Percentiles rank a stretch among this genome's conserved stretches.
These are phyloP conservation scores for Gaertneriomyces sp. DNA, from an alignment of 192 early-diverging fungal genomes.

Conservation along the genomic window DNA sequence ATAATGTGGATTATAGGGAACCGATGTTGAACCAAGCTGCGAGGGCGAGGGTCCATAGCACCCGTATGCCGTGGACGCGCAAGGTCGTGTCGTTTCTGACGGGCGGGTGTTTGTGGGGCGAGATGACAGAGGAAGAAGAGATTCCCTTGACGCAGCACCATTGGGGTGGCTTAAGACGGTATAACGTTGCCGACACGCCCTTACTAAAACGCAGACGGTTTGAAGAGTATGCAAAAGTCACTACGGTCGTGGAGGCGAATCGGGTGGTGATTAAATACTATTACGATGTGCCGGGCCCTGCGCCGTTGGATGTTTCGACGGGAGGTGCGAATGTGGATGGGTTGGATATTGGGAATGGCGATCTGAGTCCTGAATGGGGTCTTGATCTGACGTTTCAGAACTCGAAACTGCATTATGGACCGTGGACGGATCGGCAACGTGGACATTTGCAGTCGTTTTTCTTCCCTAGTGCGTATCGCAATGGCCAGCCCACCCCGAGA, in stretches of 20 bases:
- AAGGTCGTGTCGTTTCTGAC: slow-evolving; percentile 12
- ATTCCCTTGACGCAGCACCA: slow-evolving; percentile 25
- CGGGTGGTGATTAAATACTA: slow-evolving; percentile 59
- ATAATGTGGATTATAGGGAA: slow-evolving; percentile 65
- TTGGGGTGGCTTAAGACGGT: slow-evolving; percentile 64
- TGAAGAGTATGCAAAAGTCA: slow-evolving; percentile 67
- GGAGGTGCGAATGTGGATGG: slow-evolving; percentile 4
- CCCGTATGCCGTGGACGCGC: neutral
- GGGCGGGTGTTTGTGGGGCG: slow-evolving; percentile 23
- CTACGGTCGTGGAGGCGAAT: slow-evolving; percentile 56
- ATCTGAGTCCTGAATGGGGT: slow-evolving; percentile 67
- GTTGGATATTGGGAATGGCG: slow-evolving; percentile 34
- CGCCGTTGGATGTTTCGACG: neutral
- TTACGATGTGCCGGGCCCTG: slow-evolving; percentile 62
- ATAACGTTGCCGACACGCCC: slow-evolving; percentile 42
- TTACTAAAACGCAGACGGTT: slow-evolving; percentile 10
- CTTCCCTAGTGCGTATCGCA: slow-evolving; percentile 67
- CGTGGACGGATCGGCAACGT: slow-evolving; percentile 73
- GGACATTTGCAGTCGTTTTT: slow-evolving; percentile 64
- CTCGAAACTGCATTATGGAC: slow-evolving; percentile 70
- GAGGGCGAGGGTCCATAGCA: slow-evolving; percentile 31
- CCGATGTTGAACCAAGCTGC: slow-evolving; percentile 46
- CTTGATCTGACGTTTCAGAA: slow-evolving; percentile 31
- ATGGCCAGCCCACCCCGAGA: slow-evolving; percentile 39
- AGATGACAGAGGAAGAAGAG: slow-evolving; percentile 29